phyloP scores from a whole-genome alignment of 202 grass and related monocot species.

The Dendrocalamus latiflorus region DNA sequence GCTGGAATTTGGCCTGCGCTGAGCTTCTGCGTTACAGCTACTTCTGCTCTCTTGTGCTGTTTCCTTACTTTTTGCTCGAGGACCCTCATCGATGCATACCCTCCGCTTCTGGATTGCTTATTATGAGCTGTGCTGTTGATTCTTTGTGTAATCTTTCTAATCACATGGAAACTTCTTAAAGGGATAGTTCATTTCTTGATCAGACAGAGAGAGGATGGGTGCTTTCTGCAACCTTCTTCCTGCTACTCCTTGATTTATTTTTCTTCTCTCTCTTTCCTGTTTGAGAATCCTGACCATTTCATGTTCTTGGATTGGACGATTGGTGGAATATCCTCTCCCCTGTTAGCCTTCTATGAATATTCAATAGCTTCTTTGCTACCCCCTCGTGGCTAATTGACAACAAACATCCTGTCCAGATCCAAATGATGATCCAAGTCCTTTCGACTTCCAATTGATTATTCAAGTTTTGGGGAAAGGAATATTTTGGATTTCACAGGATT shows the following conservation, averaged over 20 bases:
- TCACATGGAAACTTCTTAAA: not conserved
- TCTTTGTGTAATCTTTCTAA: not conserved
- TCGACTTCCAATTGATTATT: slow-evolving; percentile 3
- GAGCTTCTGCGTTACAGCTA: not conserved
- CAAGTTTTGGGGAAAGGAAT: not conserved
- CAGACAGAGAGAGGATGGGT: not conserved
- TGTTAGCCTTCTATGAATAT: not conserved
- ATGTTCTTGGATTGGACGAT: not conserved
- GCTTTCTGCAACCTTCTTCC: not conserved
- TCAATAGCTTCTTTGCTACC: not conserved
- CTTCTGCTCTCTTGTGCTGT: not conserved
- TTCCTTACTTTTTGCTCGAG: not conserved
- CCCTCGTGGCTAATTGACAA: not conserved
- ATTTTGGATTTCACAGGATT: not conserved
- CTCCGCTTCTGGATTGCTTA: not conserved
- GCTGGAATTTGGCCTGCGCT: not conserved
- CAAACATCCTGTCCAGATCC: slow-evolving; percentile 24
- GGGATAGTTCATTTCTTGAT: not conserved
- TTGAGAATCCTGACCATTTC: not conserved
- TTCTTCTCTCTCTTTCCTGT: not conserved
- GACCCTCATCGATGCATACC: not conserved
- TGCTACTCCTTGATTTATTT: not conserved
- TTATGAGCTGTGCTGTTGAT: not conserved
- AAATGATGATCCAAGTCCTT: not conserved
- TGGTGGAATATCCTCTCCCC: slow-evolving; percentile 8